Percentiles rank a stretch among this genome's conserved stretches.
Conservation (phyloP, 2,329 filamentous ascomycete genomes). For the Xylaria sp. region DNA sequence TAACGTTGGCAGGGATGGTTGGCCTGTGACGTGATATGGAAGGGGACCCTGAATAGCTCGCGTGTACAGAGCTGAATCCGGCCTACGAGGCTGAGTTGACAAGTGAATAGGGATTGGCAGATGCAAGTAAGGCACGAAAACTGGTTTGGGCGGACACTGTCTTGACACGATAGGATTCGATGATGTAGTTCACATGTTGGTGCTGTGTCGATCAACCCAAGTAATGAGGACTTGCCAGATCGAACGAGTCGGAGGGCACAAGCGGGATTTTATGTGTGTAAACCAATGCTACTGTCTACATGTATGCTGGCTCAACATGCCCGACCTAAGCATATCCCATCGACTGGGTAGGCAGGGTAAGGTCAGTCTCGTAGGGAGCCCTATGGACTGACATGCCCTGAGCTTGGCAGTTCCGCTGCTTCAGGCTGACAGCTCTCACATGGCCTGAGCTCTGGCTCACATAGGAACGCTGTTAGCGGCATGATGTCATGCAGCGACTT, state of each 20-base stretch:
- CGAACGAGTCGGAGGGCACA: slow-evolving; percentile 19
- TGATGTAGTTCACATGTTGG: slow-evolving; percentile 7
- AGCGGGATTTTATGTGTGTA: slow-evolving; percentile 23
- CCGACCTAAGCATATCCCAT: not conserved
- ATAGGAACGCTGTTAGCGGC: slow-evolving; percentile 1
- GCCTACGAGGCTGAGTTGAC: slow-evolving; percentile 5
- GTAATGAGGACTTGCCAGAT: slow-evolving; percentile 14
- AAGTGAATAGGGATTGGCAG: not conserved
- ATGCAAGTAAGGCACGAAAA: not conserved
- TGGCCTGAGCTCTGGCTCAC: slow-evolving; percentile 4
- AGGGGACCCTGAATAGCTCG: slow-evolving; percentile 17
- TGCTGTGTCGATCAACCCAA: slow-evolving; percentile 23
- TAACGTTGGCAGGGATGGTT: too few relatives aligned
- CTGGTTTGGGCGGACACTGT: not conserved
- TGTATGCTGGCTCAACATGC: not conserved
- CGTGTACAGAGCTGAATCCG: slow-evolving; percentile 20
- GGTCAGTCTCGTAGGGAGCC: not conserved
- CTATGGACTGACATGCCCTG: not conserved
- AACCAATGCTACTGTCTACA: not conserved
- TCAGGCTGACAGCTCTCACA: slow-evolving; percentile 24
- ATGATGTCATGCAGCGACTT: slow-evolving; percentile 16
- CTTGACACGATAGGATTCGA: slow-evolving; percentile 14
- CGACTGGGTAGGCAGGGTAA: not conserved
- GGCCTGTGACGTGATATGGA: not conserved
- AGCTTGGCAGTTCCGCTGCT: slow-evolving; percentile 12